Evolutionary conservation across 2,329 filamentous ascomycete genomes (phyloP).

Genomic region (Sporothrix pseudoabietina): DNA sequence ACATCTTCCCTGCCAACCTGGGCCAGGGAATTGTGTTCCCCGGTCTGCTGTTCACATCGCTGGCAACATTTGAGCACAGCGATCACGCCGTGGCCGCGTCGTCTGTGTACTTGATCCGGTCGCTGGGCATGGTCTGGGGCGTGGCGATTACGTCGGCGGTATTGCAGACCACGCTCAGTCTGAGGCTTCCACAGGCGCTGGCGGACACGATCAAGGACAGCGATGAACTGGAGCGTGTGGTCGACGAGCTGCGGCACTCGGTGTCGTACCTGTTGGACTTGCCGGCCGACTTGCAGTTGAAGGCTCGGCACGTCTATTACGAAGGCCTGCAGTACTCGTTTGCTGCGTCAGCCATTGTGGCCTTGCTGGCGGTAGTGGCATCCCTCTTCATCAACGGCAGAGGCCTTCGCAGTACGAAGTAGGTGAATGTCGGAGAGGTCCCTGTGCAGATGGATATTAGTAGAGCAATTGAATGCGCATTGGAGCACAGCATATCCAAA

Average conservation of each 20-base stretch:
- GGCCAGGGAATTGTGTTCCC: conserved; percentile 64
- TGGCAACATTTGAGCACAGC: conserved; percentile 63
- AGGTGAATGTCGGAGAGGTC: not conserved
- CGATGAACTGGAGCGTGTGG: conserved; percentile 53
- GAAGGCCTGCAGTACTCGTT: conserved; percentile 60
- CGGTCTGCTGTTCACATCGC: conserved; percentile 60
- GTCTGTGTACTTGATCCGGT: conserved; percentile 62
- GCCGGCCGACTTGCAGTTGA: conserved; percentile 58
- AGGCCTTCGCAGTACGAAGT: conserved; percentile 24
- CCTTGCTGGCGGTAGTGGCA: conserved; percentile 48
- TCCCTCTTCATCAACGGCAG: conserved; percentile 22
- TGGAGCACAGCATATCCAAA: not conserved
- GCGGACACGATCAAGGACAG: conserved; percentile 56
- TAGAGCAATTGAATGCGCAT: too few species aligned
- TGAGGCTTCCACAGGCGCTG: conserved; percentile 56
- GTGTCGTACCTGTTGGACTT: conserved; percentile 58
- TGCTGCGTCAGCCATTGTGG: conserved; percentile 55
- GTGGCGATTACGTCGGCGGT: conserved; percentile 65
- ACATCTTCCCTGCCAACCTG: conserved; percentile 60
- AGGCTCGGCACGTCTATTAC: conserved; percentile 61
- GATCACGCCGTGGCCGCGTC: conserved; percentile 29
- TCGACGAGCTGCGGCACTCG: conserved; percentile 64
- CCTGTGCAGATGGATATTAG: too few species aligned
- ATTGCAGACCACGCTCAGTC: conserved; percentile 62
- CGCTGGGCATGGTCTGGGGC: conserved; percentile 65